These are phyloP conservation scores for Backusella circina DNA, from an alignment of 192 early-diverging fungal species.

Conservation along the genomic window DNA sequence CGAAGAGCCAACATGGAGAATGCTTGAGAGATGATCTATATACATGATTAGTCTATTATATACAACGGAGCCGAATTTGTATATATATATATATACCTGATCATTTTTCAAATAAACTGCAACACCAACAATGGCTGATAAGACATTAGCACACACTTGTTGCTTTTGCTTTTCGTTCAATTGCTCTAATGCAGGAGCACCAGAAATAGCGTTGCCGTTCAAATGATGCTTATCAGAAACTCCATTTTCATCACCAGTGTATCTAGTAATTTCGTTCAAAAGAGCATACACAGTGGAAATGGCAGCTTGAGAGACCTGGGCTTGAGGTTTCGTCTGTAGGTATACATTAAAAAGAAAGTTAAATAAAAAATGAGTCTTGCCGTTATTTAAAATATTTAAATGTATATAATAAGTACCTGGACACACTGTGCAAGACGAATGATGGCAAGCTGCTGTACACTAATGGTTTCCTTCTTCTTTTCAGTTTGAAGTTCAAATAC, in stretches of 20 bases:
- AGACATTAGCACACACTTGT: constrained; percentile 49
- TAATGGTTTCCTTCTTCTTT: background rate
- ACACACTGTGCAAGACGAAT: constrained; percentile 47
- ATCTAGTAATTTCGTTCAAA: constrained; percentile 34
- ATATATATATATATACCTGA: constrained; percentile 29
- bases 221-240: background rate
- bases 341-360: background rate
- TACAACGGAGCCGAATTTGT: background rate
- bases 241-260: constrained; percentile 14
- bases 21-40: constrained; percentile 54
- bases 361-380: background rate
- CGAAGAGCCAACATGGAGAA: constrained; percentile 65
- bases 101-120: constrained; percentile 51
- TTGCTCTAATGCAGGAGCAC: constrained; percentile 19
- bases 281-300: constrained; percentile 35
- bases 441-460: constrained; percentile 47
- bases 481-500: constrained; percentile 45
- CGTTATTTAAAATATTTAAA: background rate
- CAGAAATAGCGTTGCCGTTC: background rate
- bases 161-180: constrained; percentile 37
- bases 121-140: constrained; percentile 52
- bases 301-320: constrained; percentile 23
- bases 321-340: constrained; percentile 22
- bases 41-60: background rate
- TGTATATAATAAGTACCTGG: constrained; percentile 23